Conservation (phyloP, 441 rosid genomes). For the Mallotus japonicus region DNA sequence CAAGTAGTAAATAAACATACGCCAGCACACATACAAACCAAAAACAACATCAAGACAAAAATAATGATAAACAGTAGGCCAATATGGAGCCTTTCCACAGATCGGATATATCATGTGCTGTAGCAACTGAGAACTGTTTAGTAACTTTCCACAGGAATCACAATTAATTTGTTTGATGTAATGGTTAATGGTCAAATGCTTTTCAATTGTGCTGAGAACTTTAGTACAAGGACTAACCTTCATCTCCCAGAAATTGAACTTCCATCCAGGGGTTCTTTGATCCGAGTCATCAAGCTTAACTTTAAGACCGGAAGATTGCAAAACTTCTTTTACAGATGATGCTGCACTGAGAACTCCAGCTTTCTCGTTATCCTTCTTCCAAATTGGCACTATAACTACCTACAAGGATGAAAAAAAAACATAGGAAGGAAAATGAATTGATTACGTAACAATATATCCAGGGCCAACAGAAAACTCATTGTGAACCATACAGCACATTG, state of each 20-base stretch:
- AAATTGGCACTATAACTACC: constrained; percentile 87
- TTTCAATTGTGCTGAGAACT: neutral
- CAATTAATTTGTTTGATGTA: too few species aligned
- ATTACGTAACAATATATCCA: neutral
- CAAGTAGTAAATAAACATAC: too few species aligned
- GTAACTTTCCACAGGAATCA: too few species aligned
- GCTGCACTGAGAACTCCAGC: constrained; percentile 68
- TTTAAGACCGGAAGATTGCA: constrained; percentile 61
- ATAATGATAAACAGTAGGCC: too few species aligned
- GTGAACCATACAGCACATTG: neutral
- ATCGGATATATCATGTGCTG: too few species aligned
- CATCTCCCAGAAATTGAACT: constrained; percentile 97
- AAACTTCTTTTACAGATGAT: constrained; percentile 53
- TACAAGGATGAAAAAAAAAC: constrained; percentile 27
- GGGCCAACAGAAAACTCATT: neutral
- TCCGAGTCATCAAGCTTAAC: constrained; percentile 86
- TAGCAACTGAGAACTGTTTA: too few species aligned
- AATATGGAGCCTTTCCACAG: too few species aligned
- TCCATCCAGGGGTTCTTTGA: constrained; percentile 88
- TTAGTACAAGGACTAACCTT: constrained; percentile 45
- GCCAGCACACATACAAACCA: too few species aligned
- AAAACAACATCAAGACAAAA: too few species aligned
- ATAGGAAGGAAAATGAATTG: neutral
- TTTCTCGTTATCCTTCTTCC: constrained; percentile 81
- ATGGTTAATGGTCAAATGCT: too few species aligned